Evolutionary conservation across 441 rosid species (phyloP).

Genomic region (Mallotus repandus): DNA sequence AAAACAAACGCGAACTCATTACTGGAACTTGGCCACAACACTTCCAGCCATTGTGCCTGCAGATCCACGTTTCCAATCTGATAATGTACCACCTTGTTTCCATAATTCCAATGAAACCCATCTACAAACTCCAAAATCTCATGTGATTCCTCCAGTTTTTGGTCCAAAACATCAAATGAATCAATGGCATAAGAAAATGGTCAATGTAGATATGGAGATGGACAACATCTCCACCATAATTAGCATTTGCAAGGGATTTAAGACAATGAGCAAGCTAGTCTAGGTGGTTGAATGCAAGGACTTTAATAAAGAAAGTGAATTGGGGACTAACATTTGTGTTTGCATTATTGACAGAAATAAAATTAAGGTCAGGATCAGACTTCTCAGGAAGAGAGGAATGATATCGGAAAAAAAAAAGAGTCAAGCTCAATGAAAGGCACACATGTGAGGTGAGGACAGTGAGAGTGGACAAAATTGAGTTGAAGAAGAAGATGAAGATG

Average conservation of each 20-base stretch:
- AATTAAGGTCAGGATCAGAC: constrained; percentile 9
- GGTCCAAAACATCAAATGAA: constrained; percentile 26
- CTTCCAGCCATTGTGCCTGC: too few relatives aligned
- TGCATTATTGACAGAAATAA: constrained; percentile 16
- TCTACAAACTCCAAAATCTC: too few relatives aligned
- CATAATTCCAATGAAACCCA: too few relatives aligned
- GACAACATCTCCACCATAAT: constrained; percentile 61
- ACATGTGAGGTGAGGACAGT: constrained; percentile 49
- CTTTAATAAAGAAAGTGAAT: constrained; percentile 66
- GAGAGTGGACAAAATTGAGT: too few relatives aligned
- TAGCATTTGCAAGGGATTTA: constrained; percentile 65
- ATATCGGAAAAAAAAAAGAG: constrained; percentile 45
- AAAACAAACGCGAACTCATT: too few relatives aligned
- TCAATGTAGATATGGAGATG: constrained; percentile 86
- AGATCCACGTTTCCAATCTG: too few relatives aligned
- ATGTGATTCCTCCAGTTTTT: constrained; percentile 35
- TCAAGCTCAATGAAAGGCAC: too few relatives aligned
- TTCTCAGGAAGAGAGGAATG: constrained; percentile 23
- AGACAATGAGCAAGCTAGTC: constrained; percentile 84
- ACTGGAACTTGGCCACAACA: too few relatives aligned
- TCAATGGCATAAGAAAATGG: constrained; percentile 45
- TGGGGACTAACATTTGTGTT: constrained; percentile 9
- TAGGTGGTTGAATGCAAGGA: constrained; percentile 81
- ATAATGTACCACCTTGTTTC: too few relatives aligned
- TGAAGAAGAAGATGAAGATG: too few relatives aligned